Base-by-base conservation (phyloP, 352 stramenopile genomes). In the Lagenidium giganteum region DNA sequence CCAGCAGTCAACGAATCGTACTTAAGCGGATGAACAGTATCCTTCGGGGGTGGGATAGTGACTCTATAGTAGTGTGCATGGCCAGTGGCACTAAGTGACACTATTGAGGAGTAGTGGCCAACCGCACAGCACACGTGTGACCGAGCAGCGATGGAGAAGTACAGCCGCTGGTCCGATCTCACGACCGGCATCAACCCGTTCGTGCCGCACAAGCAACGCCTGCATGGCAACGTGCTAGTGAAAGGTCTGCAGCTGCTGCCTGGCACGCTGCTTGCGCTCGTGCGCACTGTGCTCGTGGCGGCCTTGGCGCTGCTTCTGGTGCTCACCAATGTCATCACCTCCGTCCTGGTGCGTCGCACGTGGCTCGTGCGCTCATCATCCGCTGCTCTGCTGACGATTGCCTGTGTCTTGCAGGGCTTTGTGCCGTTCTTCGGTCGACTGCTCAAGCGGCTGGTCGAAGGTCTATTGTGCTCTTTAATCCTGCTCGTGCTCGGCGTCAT, bases 91-190 rank as follows among this genome's bases (percentile, higher is more conserved):
- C n/a, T n/a, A n/a, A n/a, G n/a, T n/a, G n/a, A n/a, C n/a, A n/a
- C n/a, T n/a, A n/a, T n/a, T n/a, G n/a, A n/a, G n/a, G n/a, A n/a
- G n/a, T n/a, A n/a, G n/a, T n/a, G n/a, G n/a, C n/a, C n/a, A n/a
- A n/a, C n/a, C n/a, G n/a, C n/a, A n/a, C n/a, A n/a, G n/a, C n/a
- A n/a, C n/a, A n/a, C n/a, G n/a, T n/a, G n/a, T n/a, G n/a, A n/a
- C n/a, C n/a, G n/a, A n/a, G n/a, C n/a, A n/a, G n/a, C n/a, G 7
- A 93, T 93, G 81, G 81, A 93, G 58, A 93, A 93, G 59, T 93
- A 84, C 64, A 88, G 63, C 42, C 73, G 81, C 27, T 93, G 81
- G 81, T 71, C 77, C 53, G 81, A 93, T 37, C 65, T 91, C 58
- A 83, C 71, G 47, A 93, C 81, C 47, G 81, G 81, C 22, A 84